These are phyloP conservation scores for Scedosporium dehoogii DNA, from an alignment of 2,329 filamentous ascomycete genomes.

Conservation along the genomic window DNA sequence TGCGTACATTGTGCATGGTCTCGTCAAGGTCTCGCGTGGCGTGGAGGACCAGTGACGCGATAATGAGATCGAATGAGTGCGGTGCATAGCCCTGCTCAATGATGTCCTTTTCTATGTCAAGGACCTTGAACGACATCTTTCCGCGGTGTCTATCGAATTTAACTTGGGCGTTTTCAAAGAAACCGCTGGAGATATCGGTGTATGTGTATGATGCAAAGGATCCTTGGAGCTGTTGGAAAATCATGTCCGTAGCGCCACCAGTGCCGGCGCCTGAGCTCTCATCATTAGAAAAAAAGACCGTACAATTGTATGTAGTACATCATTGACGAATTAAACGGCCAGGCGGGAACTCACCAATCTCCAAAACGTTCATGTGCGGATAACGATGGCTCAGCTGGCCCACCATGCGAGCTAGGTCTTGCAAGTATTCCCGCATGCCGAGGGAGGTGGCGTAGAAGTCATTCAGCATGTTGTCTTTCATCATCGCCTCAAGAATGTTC, in stretches of 20 bases:
- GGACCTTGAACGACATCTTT: conserved; percentile 15
- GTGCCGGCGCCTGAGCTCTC: neutral
- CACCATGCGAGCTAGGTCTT: neutral
- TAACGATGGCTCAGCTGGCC: neutral
- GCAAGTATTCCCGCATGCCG: conserved; percentile 5
- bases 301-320: neutral
- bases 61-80: conserved; percentile 13
- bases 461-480: conserved; percentile 18
- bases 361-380: neutral
- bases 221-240: neutral
- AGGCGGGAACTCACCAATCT: neutral
- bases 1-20: conserved; percentile 12
- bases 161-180: conserved; percentile 19
- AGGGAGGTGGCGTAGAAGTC: conserved; percentile 15
- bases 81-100: conserved; percentile 11
- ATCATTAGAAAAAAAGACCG: neutral
- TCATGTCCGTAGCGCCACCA: neutral
- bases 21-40: conserved; percentile 17
- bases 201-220: conserved; percentile 20
- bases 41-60: conserved; percentile 20
- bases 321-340: no score
- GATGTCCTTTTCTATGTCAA: conserved; percentile 12
- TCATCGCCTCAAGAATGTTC: conserved; percentile 22
- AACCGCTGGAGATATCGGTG: conserved; percentile 27
- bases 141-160: conserved; percentile 7